Evolutionary conservation across 2,329 filamentous ascomycete species (phyloP).

Genomic region (Zymoseptoria crescenta): DNA sequence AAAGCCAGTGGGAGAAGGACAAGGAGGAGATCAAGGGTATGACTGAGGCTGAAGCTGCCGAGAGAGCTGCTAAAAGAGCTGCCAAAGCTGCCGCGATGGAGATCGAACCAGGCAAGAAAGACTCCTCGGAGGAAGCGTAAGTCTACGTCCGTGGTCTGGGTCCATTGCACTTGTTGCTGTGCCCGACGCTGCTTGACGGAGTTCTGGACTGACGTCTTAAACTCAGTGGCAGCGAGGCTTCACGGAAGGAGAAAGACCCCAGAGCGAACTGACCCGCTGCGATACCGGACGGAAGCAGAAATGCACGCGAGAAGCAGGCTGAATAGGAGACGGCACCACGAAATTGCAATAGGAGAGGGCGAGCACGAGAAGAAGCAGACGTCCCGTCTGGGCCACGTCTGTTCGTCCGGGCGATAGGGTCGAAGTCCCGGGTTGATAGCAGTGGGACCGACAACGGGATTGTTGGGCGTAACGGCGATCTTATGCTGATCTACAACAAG

Average conservation of each 20-base stretch:
- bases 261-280: no score
- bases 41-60: conserved; percentile 46
- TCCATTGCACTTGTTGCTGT: no score
- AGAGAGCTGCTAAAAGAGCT: conserved; percentile 30
- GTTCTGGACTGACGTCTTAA: no score
- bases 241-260: no score
- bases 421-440: no score
- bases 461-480: no score
- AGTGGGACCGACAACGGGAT: no score
- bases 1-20: conserved; percentile 81
- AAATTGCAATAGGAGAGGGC: neutral
- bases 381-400: no score
- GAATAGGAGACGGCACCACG: neutral
- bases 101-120: neutral
- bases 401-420: neutral
- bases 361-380: neutral
- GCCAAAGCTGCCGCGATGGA: neutral
- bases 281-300: neutral
- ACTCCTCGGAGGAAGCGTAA: no score
- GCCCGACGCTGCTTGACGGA: no score
- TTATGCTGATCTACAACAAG: neutral
- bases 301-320: neutral
- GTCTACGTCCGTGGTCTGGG: no score
- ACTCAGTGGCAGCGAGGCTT: no score
- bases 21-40: conserved; percentile 69